Conservation (phyloP, 1,284 basidiomycete species). For the Pascua sp. region DNA sequence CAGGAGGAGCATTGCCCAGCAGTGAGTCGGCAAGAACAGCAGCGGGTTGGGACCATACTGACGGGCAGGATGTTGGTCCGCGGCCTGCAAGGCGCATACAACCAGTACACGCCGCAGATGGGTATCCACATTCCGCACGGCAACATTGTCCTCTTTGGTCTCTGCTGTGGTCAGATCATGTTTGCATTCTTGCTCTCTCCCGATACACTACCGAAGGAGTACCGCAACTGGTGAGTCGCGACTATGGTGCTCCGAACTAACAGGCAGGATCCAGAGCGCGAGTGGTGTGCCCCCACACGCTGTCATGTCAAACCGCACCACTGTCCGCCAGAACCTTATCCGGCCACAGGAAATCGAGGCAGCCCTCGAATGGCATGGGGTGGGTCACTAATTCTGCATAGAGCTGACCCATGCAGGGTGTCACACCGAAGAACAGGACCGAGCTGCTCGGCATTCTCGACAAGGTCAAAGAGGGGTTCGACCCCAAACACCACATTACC, state of each 20-base stretch:
- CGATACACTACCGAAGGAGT: slow-evolving; percentile 75
- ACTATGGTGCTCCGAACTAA: not conserved
- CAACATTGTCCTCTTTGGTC: slow-evolving; percentile 73
- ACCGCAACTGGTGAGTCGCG: slow-evolving; percentile 64
- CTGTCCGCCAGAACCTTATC: slow-evolving; percentile 60
- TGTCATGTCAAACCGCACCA: slow-evolving; percentile 61
- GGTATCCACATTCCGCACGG: slow-evolving; percentile 76
- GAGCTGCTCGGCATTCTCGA: slow-evolving; percentile 32
- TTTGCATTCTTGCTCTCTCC: slow-evolving; percentile 77
- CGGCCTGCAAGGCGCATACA: slow-evolving; percentile 52
- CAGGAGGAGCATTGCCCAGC: slow-evolving; percentile 75
- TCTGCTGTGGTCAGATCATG: slow-evolving; percentile 85
- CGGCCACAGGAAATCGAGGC: slow-evolving; percentile 59
- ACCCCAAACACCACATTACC: slow-evolving; percentile 52
- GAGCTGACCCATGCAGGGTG: slow-evolving; percentile 14
- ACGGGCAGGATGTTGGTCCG: slow-evolving; percentile 46
- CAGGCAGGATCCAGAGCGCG: slow-evolving; percentile 59
- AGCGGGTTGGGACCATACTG: not conserved
- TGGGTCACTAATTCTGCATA: slow-evolving; percentile 37
- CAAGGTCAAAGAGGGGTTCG: slow-evolving; percentile 25
- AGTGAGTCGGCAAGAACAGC: slow-evolving; percentile 49
- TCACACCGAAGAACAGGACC: slow-evolving; percentile 33
- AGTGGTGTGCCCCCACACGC: slow-evolving; percentile 62
- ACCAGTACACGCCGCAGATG: slow-evolving; percentile 39
- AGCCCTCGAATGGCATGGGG: slow-evolving; percentile 55